A percentile compares a stretch with the other conserved stretches of the same genome.
Conservation (phyloP, 2,329 filamentous ascomycete species). For the Coniochaeta prunicola region DNA sequence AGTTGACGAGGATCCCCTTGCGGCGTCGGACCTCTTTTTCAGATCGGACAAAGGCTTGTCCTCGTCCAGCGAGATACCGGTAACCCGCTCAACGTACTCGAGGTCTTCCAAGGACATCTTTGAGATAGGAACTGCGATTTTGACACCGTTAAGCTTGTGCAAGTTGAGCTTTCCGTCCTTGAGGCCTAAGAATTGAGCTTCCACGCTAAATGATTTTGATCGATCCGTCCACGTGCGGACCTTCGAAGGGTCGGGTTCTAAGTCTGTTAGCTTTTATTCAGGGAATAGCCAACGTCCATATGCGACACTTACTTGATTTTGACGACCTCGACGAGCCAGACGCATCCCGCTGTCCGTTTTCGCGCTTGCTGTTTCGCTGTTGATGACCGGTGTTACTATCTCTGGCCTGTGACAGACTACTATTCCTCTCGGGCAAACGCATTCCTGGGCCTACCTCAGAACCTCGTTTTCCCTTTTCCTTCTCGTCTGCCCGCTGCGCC, state of each 20-base stretch:
- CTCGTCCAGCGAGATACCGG: conserved; percentile 86
- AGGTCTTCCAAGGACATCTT: conserved; percentile 97
- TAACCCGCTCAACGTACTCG: conserved; percentile 84
- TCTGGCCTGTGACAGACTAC: conserved; percentile 60
- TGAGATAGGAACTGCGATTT: conserved; percentile 88
- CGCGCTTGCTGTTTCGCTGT: conserved; percentile 63
- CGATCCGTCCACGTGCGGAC: conserved; percentile 92
- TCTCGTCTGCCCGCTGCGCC: conserved; percentile 50
- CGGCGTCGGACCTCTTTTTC: conserved; percentile 36
- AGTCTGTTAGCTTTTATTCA: background rate
- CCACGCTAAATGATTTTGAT: conserved; percentile 92
- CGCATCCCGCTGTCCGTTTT: conserved; percentile 54
- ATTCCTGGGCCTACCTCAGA: conserved; percentile 73
- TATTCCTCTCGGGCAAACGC: conserved; percentile 69
- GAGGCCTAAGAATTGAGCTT: conserved; percentile 90
- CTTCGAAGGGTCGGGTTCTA: conserved; percentile 77
- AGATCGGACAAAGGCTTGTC: conserved; percentile 90
- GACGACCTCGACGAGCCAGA: conserved; percentile 44
- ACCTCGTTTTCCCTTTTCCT: conserved; percentile 50
- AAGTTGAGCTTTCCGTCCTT: conserved; percentile 96
- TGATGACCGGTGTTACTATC: conserved; percentile 54
- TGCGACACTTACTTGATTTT: conserved; percentile 60
- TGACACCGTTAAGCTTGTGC: conserved; percentile 96
- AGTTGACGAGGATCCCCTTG: conserved; percentile 18
- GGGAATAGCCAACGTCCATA: background rate